Evolutionary conservation across 257 asterid genomes (phyloP), one percentile per base, ranked within the genome.

Genomic region (Haberlea rhodopensis): DNA sequence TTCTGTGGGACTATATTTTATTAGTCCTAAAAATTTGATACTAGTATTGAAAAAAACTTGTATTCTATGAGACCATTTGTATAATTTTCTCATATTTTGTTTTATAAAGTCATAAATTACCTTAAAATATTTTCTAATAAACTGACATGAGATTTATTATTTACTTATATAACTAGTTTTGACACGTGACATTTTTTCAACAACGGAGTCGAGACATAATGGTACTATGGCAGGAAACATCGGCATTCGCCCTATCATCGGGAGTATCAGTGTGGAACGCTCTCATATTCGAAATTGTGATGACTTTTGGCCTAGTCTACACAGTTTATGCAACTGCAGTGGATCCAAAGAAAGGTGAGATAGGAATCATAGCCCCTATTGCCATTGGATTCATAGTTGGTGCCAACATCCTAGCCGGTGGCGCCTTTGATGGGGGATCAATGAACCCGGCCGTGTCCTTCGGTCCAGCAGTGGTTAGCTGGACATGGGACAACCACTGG

Each of bases 381-480:
- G 96, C 95, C 53, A 89, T 89, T 22, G 95, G 96, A 24, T 81
- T 89, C 79, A 89, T 88, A 6, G 96, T 89, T 6, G 96, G 95
- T 8, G 96, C 96, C 55, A 89, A 89, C 78, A 89, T 89, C 73
- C 71, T 89, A 71, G 96, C 90, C 0, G 96, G 95, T 20, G 96
- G 96, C 0, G 95, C 95, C 1, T 89, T 89, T 7, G 81, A 74
- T 11, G 96, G 96, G 2, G 96, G 90, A 21, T 89, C 96, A 9
- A 89, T 89, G 96, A 89, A 89, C 85, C 96, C 95, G 0, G 96
- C 96, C 5, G 95, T 89, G 54, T 84, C 96, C 0, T 89, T 89
- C 32, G 96, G 96, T 1, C 96, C 96, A 0, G 95, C 96, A 0
- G 89, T 88, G 18, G 94, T 88, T 4, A 84, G 91, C 81, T 88